Evolutionary conservation across 1,139 yeast species (phyloP).

Genomic region (Yamadazyma triangularis): DNA sequence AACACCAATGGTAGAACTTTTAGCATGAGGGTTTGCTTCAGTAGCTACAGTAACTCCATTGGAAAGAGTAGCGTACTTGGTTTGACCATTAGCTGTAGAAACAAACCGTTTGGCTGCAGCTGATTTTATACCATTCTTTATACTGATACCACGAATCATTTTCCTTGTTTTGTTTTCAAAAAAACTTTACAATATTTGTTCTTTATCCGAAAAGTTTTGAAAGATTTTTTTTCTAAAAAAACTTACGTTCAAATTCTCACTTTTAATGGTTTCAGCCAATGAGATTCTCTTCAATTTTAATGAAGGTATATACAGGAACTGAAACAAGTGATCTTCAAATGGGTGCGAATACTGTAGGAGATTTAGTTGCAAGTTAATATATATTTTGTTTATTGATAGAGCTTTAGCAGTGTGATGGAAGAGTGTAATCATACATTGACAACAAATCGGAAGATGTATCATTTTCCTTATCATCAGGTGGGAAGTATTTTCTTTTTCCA

Average conservation of each 20-base stretch:
- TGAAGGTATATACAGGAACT: neutral
- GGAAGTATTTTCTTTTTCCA: constrained; percentile 1
- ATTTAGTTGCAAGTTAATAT: too few relatives aligned
- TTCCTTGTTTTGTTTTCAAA: too few relatives aligned
- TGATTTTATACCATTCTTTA: constrained; percentile 9
- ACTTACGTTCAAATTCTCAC: constrained; percentile 4
- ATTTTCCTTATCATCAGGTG: constrained; percentile 1
- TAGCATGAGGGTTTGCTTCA: constrained; percentile 54
- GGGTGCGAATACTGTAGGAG: too few relatives aligned
- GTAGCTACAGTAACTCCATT: constrained; percentile 74
- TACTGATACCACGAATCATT: constrained; percentile 15
- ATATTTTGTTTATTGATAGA: too few relatives aligned
- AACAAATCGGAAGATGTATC: constrained; percentile 6
- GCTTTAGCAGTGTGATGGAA: too few relatives aligned
- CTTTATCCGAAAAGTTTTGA: neutral
- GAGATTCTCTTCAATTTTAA: constrained; percentile 3
- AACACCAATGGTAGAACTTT: constrained; percentile 61
- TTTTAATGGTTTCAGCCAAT: constrained; percentile 5
- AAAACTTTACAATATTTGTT: neutral
- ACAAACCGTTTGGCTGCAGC: constrained; percentile 45
- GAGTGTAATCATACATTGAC: constrained; percentile 6
- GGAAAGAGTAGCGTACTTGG: constrained; percentile 65
- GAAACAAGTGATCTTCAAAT: neutral
- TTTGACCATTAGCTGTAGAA: constrained; percentile 55
- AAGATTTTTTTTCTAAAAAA: neutral